These are phyloP conservation scores for Ampelomyces quisqualis DNA, from an alignment of 2,329 filamentous ascomycete species.

Conservation along the genomic window DNA sequence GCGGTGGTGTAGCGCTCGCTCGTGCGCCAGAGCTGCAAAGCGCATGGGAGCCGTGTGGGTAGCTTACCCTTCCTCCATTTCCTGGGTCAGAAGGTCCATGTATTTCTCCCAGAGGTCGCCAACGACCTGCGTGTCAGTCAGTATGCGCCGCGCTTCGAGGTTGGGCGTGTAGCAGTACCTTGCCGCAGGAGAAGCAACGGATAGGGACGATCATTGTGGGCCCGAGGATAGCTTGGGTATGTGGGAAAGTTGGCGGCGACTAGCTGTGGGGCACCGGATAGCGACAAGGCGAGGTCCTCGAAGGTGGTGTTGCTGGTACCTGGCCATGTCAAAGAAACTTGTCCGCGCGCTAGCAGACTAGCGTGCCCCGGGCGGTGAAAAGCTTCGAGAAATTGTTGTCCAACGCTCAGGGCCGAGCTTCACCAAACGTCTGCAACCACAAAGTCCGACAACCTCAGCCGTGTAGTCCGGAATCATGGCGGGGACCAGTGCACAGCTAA, in stretches of 20 bases:
- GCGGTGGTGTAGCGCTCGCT: background rate
- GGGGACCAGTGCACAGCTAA: slow-evolving; percentile 28
- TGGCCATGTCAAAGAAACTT: slow-evolving; percentile 41
- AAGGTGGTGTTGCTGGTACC: slow-evolving; percentile 13
- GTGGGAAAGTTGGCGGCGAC: slow-evolving; percentile 10
- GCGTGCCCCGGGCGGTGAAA: slow-evolving; percentile 32
- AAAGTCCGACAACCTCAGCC: background rate
- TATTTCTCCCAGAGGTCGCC: slow-evolving; percentile 98
- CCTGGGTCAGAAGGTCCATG: slow-evolving; percentile 78
- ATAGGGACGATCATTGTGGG: slow-evolving; percentile 94
- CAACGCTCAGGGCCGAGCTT: slow-evolving; percentile 13
- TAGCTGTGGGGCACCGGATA: no score
- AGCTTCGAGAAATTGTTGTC: slow-evolving; percentile 30
- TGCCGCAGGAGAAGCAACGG: slow-evolving; percentile 98
- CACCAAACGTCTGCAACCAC: slow-evolving; percentile 1
- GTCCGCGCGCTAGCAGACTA: slow-evolving; percentile 22
- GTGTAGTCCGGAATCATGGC: slow-evolving; percentile 20
- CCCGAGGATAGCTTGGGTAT: background rate
- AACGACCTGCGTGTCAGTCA: slow-evolving; percentile 67
- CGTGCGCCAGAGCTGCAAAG: background rate
- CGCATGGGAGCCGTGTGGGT: background rate
- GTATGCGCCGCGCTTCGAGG: slow-evolving; percentile 18
- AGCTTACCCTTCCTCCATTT: slow-evolving; percentile 39
- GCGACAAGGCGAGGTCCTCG: slow-evolving; percentile 2
- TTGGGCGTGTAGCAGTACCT: slow-evolving; percentile 60